Percentiles rank a stretch among this genome's conserved stretches.
phyloP scores from a whole-genome alignment of 2,329 filamentous ascomycete species.

The Monosporascus sp. region DNA sequence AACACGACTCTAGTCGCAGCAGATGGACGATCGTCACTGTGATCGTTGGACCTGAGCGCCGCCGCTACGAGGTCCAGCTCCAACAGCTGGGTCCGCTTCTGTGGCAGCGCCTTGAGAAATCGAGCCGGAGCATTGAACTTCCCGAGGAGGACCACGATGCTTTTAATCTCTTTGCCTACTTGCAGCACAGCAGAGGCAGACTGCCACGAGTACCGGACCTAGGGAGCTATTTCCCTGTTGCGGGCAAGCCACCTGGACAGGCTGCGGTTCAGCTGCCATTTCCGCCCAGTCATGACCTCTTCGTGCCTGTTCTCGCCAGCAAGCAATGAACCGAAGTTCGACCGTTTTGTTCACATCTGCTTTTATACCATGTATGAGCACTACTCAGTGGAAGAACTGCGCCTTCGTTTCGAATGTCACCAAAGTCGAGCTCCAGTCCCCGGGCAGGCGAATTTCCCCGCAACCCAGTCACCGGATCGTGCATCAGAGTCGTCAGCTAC shows the following conservation, averaged over 20 bases:
- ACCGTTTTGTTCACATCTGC: background rate
- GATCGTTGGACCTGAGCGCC: background rate
- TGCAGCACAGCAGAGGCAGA: background rate
- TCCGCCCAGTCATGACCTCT: too few relatives aligned
- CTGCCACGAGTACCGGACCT: background rate
- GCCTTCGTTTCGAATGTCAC: background rate
- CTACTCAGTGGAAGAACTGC: background rate
- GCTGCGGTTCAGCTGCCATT: too few relatives aligned
- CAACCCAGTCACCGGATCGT: too few relatives aligned
- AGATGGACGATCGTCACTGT: background rate
- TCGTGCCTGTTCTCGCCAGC: too few relatives aligned
- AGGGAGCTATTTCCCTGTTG: background rate
- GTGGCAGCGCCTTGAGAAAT: background rate
- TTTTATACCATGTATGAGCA: background rate
- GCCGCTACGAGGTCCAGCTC: background rate
- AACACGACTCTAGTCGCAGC: background rate
- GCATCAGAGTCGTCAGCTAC: too few relatives aligned
- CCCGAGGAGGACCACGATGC: background rate
- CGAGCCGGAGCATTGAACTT: background rate
- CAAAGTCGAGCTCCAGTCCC: too few relatives aligned
- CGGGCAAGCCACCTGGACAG: background rate
- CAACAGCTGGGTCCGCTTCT: background rate
- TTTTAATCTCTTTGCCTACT: background rate
- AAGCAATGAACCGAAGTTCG: rapidly evolving
- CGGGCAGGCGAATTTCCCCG: too few relatives aligned